Conservation (phyloP, 2,329 filamentous ascomycete species). For the Fusarium siculi region DNA sequence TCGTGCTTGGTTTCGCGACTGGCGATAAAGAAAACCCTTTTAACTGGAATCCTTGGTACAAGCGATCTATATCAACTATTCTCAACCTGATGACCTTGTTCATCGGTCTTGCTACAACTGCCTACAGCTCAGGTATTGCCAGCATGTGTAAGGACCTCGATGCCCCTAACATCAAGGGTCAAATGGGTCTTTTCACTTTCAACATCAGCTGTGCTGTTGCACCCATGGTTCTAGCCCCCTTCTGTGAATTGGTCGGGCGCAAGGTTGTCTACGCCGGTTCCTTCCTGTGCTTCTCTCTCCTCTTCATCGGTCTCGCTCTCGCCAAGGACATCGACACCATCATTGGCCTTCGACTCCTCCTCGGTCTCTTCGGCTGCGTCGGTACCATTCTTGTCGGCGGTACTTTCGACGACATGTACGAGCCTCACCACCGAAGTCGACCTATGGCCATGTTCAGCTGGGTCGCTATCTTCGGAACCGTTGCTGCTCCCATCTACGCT, state of each 20-base stretch:
- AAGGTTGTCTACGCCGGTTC: constrained; percentile 35
- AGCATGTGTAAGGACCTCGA: constrained; percentile 31
- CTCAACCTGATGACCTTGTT: constrained; percentile 39
- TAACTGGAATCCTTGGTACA: constrained; percentile 41
- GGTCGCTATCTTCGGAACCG: constrained; percentile 39
- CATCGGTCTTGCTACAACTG: constrained; percentile 36
- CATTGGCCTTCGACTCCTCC: constrained; percentile 34
- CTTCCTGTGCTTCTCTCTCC: constrained; percentile 34
- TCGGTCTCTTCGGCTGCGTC: constrained; percentile 39
- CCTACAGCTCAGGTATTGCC: constrained; percentile 35
- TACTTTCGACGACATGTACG: constrained; percentile 41
- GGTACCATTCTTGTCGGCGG: constrained; percentile 39
- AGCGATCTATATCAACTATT: constrained; percentile 37
- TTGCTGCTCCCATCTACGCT: constrained; percentile 35
- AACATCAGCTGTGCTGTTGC: constrained; percentile 39
- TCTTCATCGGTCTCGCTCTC: constrained; percentile 35
- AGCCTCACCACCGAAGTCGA: constrained; percentile 36
- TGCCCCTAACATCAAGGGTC: constrained; percentile 33
- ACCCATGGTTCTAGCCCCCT: constrained; percentile 33
- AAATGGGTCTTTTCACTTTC: constrained; percentile 37
- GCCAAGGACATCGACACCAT: constrained; percentile 37
- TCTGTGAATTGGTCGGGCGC: constrained; percentile 36
- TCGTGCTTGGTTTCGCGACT: constrained; percentile 35
- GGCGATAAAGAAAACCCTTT: constrained; percentile 39
- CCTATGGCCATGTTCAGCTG: constrained; percentile 42